Base-by-base conservation (phyloP, 495 filamentous ascomycete species). In the Glonium stellatum region DNA sequence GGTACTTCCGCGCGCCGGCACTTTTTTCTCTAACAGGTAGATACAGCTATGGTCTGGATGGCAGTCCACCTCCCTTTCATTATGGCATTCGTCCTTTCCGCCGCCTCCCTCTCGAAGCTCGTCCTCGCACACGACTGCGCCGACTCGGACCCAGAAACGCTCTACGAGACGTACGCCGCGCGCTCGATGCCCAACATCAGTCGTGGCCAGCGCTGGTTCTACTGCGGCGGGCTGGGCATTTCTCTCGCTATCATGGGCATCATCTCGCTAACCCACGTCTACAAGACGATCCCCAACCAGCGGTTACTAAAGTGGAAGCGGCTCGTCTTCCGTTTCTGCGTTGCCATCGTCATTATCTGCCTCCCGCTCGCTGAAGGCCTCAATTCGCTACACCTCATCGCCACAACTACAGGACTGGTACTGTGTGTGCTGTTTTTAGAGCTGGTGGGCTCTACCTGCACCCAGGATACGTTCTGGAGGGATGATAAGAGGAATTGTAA, bases 81-180 rank as follows among this genome's bases (percentile, higher is more conserved):
- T 57, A 83, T 85, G 80, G 65, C 71, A 47, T 85, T 76, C 67
- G 77, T 83, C 50, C 73, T 85, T 22, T 76, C 73, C 18, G 76
- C 73, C 15, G 77, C 77, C 13, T 76, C 81, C 11, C 72, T 85
- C 13, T 75, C 76, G 25, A 71, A 76, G 59, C 71, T 85, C 18
- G 81, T 85, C 18, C 59, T 84, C 10, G 76, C 78, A 10, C 75
- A 75, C 53, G 82, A 85, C 70, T 75, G 71, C 55, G 22, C 63
- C 1, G 66, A 79, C 61, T 67, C 76, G 5, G 64, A 76, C 49
- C 31, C 70, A 9, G 66, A 79, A 1, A 66, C 66, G 19, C 72
- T 85, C n/a, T 77, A 74, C 12, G 73, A 77, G 19, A 56, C 68
- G 5, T 83, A 78, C 65, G 61, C 65, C 34, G 66, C 60, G 1